These are phyloP conservation scores for Xylaria nigripes DNA, from an alignment of 495 filamentous ascomycete genomes.

Conservation along the genomic window DNA sequence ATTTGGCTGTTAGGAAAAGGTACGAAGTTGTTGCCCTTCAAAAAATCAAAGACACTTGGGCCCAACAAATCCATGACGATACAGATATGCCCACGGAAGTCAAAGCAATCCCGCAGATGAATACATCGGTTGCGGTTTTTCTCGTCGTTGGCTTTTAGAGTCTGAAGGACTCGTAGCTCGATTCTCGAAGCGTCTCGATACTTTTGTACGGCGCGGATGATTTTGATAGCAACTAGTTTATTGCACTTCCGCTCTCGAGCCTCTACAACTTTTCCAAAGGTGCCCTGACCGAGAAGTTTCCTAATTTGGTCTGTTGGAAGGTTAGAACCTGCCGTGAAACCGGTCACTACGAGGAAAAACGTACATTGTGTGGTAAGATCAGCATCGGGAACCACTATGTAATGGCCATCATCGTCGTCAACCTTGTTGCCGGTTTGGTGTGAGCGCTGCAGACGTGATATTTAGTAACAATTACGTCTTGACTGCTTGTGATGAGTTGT, in stretches of 20 bases:
- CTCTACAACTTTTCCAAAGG: conserved; percentile 96
- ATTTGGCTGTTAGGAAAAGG: conserved; percentile 99
- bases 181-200: conserved; percentile 97
- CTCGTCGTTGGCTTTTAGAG: conserved; percentile 79
- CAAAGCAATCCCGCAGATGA: conserved; percentile 93
- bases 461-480: not conserved
- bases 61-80: conserved; percentile 96
- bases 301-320: conserved; percentile 65
- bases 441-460: conserved; percentile 27
- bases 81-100: conserved; percentile 95
- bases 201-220: conserved; percentile 96
- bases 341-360: conserved; percentile 27
- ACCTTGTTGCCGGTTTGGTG: conserved; percentile 50
- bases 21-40: conserved; percentile 89
- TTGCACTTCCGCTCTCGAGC: conserved; percentile 69
- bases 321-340: conserved; percentile 22
- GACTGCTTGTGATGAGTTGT: not conserved
- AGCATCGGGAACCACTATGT: conserved; percentile 77
- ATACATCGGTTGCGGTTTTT: conserved; percentile 95
- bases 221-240: conserved; percentile 85
- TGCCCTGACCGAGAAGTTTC: conserved; percentile 87
- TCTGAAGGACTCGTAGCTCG: conserved; percentile 85
- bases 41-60: conserved; percentile 96
- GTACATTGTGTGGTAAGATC: conserved; percentile 82
- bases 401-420: conserved; percentile 95